A percentile compares a stretch with the other conserved stretches of the same genome.
Conservation (phyloP, 2,329 filamentous ascomycete species). For the Aspergillus arachidicola region DNA sequence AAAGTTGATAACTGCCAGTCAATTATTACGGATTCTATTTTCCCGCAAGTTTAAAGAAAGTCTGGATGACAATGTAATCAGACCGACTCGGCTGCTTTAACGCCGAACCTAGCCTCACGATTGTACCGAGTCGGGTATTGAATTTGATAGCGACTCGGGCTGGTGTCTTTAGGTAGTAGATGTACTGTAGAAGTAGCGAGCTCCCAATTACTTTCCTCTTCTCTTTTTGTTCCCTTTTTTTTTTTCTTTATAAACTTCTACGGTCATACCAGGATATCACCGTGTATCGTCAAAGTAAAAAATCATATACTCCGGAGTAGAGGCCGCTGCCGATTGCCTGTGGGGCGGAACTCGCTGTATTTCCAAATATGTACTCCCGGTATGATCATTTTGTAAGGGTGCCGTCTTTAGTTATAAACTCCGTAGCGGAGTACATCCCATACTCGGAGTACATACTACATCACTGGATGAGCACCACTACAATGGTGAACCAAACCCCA, state of each 20-base stretch:
- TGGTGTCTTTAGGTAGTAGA: neutral
- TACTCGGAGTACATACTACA: neutral
- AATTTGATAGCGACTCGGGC: neutral
- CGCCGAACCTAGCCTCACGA: constrained; percentile 22
- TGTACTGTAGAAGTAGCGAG: neutral
- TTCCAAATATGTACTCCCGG: constrained; percentile 38
- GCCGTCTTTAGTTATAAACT: constrained; percentile 11
- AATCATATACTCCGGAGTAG: constrained; percentile 14
- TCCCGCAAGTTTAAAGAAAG: constrained; percentile 28
- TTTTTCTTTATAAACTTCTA: neutral
- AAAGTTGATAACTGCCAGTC: neutral
- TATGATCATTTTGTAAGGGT: constrained; percentile 25
- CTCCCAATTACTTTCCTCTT: neutral
- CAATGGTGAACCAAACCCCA: neutral
- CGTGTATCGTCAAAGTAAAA: constrained; percentile 11
- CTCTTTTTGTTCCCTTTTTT: neutral
- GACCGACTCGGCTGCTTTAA: constrained; percentile 22
- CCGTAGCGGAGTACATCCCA: constrained; percentile 10
- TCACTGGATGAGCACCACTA: neutral
- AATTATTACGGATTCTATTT: constrained; percentile 39
- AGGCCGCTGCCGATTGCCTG: constrained; percentile 27
- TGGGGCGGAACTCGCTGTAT: constrained; percentile 32
- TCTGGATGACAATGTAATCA: constrained; percentile 18
- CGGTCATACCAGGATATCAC: neutral
- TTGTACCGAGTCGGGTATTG: neutral